Conservation (phyloP, 495 filamentous ascomycete genomes). For the Daldinia bambusicola region DNA sequence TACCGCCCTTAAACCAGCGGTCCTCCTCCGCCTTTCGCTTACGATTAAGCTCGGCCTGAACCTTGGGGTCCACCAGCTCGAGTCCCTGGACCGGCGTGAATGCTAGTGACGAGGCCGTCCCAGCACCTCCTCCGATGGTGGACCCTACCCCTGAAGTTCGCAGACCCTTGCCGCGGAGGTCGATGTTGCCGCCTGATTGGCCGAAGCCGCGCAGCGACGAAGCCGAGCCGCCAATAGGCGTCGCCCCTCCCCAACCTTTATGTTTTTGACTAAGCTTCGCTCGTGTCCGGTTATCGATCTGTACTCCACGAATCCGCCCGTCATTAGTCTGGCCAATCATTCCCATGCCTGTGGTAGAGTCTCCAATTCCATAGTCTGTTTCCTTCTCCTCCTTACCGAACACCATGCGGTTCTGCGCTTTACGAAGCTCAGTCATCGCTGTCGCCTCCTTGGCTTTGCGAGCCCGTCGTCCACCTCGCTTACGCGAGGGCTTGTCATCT, state of each 20-base stretch:
- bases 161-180: conserved; percentile 77
- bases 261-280: conserved; percentile 95
- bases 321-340: conserved; percentile 93
- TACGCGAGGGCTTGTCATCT: conserved; percentile 93
- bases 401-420: conserved; percentile 94
- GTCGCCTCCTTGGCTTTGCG: conserved; percentile 96
- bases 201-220: conserved; percentile 83
- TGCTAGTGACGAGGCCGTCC: conserved; percentile 87
- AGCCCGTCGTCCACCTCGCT: conserved; percentile 90
- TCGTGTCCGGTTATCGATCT: conserved; percentile 92
- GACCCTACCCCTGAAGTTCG: conserved; percentile 79
- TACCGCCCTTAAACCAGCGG: conserved; percentile 93
- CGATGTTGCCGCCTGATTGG: conserved; percentile 69
- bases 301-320: conserved; percentile 83
- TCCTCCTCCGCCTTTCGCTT: conserved; percentile 96
- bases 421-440: conserved; percentile 96
- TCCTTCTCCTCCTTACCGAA: conserved; percentile 97
- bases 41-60: conserved; percentile 79
- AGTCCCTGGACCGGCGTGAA: conserved; percentile 96
- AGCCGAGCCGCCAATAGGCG: conserved; percentile 72
- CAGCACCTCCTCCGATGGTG: conserved; percentile 66
- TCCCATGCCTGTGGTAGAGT: conserved; percentile 86
- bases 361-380: conserved; percentile 89
- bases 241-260: conserved; percentile 89
- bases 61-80: conserved; percentile 95